These are phyloP conservation scores for Didymella pinodella DNA, from an alignment of 2,329 filamentous ascomycete species.

Conservation along the genomic window DNA sequence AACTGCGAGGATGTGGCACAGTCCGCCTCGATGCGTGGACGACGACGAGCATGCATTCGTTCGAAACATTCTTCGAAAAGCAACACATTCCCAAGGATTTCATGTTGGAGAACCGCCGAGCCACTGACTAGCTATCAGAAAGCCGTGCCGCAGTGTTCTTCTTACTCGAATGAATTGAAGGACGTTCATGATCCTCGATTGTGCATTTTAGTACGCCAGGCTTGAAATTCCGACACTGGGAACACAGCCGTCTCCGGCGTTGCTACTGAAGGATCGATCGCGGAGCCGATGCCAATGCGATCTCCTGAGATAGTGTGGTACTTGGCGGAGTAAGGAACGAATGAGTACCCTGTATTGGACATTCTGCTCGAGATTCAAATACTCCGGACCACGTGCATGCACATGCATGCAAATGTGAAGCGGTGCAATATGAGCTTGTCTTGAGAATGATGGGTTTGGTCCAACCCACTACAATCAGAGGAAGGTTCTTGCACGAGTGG, in stretches of 20 bases:
- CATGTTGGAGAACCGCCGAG: neutral
- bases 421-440: slow-evolving; percentile 9
- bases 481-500: neutral
- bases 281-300: neutral
- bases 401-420: neutral
- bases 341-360: slow-evolving; percentile 3
- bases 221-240: neutral
- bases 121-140: neutral
- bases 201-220: neutral
- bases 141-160: neutral
- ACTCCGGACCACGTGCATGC: slow-evolving; percentile 9
- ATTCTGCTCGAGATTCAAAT: slow-evolving; percentile 2
- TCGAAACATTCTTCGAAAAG: neutral
- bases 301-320: neutral
- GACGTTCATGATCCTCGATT: neutral
- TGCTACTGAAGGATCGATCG: neutral
- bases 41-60: neutral
- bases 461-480: no score
- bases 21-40: neutral
- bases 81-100: neutral
- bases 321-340: slow-evolving; percentile 1
- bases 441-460: neutral
- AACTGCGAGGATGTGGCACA: slow-evolving; percentile 10
- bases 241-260: neutral
- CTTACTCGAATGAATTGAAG: neutral